Percentiles rank a stretch among this genome's conserved stretches.
phyloP scores from a whole-genome alignment of 352 stramenopile genomes.

The Pilasporangium apinafurcum region DNA sequence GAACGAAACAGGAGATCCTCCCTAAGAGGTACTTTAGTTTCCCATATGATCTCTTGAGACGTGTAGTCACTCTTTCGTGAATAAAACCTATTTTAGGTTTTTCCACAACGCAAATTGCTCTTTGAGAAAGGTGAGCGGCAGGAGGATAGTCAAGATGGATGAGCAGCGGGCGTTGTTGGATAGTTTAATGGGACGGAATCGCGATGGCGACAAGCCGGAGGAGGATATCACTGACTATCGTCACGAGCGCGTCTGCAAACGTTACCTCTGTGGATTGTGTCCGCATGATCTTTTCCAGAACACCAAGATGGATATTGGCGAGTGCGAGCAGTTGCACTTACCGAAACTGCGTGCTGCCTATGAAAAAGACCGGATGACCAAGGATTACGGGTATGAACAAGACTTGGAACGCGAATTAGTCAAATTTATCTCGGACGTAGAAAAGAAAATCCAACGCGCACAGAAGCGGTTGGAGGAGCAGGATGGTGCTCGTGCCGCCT shows the following conservation, averaged over 20 bases:
- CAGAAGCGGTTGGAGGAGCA: constrained; percentile 69
- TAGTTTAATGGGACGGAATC: constrained; percentile 89
- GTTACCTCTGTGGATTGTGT: constrained; percentile 77
- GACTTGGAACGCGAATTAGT: constrained; percentile 61
- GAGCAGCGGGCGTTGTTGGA: constrained; percentile 83
- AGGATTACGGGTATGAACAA: constrained; percentile 64
- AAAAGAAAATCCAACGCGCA: constrained; percentile 73
- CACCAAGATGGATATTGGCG: constrained; percentile 81
- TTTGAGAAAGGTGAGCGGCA: no score
- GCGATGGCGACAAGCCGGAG: constrained; percentile 80
- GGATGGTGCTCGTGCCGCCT: constrained; percentile 32
- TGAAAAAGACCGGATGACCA: constrained; percentile 20
- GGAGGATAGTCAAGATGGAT: constrained; percentile 38
- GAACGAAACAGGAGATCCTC: no score
- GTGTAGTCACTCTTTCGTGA: no score
- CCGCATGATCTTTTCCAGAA: constrained; percentile 88
- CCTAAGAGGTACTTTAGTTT: no score
- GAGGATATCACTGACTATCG: constrained; percentile 72
- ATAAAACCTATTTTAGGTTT: no score
- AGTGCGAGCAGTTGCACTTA: constrained; percentile 65
- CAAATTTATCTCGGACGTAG: constrained; percentile 61
- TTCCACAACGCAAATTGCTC: no score
- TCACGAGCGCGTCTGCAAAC: constrained; percentile 72
- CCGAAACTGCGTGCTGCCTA: constrained; percentile 63
- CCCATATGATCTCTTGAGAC: no score